Base-by-base conservation (phyloP, 331 rosid species). In the Cydonia oblonga region DNA sequence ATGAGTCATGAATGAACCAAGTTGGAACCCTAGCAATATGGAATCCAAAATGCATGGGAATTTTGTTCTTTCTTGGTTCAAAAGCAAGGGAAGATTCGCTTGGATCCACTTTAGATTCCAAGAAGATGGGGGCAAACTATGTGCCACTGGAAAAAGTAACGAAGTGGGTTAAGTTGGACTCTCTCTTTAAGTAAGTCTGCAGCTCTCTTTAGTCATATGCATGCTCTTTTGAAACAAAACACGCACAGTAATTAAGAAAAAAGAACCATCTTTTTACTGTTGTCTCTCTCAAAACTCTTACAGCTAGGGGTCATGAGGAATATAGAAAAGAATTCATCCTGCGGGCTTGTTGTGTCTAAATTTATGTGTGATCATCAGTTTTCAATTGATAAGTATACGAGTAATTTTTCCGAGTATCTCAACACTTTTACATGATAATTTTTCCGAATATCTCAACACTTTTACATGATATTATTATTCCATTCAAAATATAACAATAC, bases 101-200 rank as follows among this genome's bases (percentile, higher is more conserved):
- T 0, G 52, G 81, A 81, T 81, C 78, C 66, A 72, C 68, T 80
- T 80, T 75, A 80, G 82, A 86, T 81, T 86, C 91, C 91, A 84
- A 87, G 75, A 85, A 64, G 74, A 88, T 85, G 72, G 86, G 83
- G 84, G 81, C 61, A 74, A 77, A 58, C 15, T 6, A 54, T 4
- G 22, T 42, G 26, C n/a, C 32, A 26, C 15, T 66, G 6, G 56
- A 46, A 82, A 85, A 83, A 79, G 14, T 64, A 75, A 69, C 16
- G 24, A 29, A 81, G 84, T 70, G 75, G 67, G 52, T 54, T 62
- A 30, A 14, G 30, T n/a, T 0, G 5, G 64, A 54, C 28, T 56
- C 25, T n/a, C 64, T 46, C 67, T 76, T 85, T 66, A 42, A 68
- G 80, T 68, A 86, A 80, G 66, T 56, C 35, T 71, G 25, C 66